Evolutionary conservation across 805 yeast species (phyloP), one percentile per base, ranked within the genome.

Genomic region (Yarrowia keelungensis): DNA sequence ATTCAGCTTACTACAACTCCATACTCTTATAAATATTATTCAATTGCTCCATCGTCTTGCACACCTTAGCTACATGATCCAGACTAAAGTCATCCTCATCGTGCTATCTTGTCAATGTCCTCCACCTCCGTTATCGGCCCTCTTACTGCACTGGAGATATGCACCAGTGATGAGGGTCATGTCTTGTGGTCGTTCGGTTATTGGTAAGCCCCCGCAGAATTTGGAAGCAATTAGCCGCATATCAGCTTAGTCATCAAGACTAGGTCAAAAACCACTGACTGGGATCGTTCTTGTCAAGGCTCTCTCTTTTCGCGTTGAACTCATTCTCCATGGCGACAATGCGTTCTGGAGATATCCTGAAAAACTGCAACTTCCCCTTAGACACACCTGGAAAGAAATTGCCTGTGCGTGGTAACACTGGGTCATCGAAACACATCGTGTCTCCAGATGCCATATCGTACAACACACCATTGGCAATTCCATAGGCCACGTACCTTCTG

Each of bases 181-280:
- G 45, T 10, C 22, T 19, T 35, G n/a, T 36, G 11, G 8, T 5
- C 5, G 22, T 8, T 53, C 59, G 59, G 59, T 16, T 53, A 53
- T 53, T 38, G 59, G 45, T 39, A 42, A 19, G n/a, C 10, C 42
- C 56, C 54, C 54, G 5, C 54, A 11, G 39, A 35, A 1, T 51
- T 51, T 16, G 56, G 26, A 9, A 51, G 56, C 56, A 51, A 51
- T 8, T n/a, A 35, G 56, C 56, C 56, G 56, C 56, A 35, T 26
- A 26, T 26, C 32, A 5, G 32, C 36, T 26, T 11, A 9, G n/a
- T 10, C 12, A 22, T 12, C 46, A 11, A 19, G 14, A 26, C 19
- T 32, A 49, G 14, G 11, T 8, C 42, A 51, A 15, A 16, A 51
- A 35, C 56, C 56, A 51, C 56, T 35, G 56, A 16, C 26, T n/a